Evolutionary conservation across 176 grass and related monocot species (phyloP), one percentile per base, ranked within the genome.

Genomic region (Metroxylon sagu): DNA sequence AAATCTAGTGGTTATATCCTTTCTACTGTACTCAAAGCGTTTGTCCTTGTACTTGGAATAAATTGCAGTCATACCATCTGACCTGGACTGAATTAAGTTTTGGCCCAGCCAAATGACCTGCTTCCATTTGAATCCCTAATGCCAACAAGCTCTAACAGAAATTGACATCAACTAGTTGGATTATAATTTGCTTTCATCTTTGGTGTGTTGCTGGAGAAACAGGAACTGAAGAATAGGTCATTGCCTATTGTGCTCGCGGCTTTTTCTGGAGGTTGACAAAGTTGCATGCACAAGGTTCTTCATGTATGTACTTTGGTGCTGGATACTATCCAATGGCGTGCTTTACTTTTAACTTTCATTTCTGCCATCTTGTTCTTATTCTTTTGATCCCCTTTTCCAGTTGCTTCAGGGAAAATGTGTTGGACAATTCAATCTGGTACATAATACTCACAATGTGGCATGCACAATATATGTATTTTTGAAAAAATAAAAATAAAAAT

Each of bases 271-370:
- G 87, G 93, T 53, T 89, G 84, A 71, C 85, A 87, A 54, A 81
- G 80, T 72, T 87, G 88, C 68, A 73, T 98, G 81, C 85, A 85
- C 67, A 98, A 89, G 76, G 69, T 85, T 88, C 73, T 98, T 85
- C 88, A 89, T 84, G 93, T 98, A 18, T 17, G 28, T 72, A 19
- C 16, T 19, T 18, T 29, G 26, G 15, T 28, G 21, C 48, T 71
- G 25, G 18, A 29, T 43, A 43, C 35, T 2, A 43, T 3, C 35
- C 8, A 43, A 43, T 43, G 12, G 35, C 12, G 7, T 43, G 35
- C 10, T 43, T 43, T 43, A 12, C 3, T 2, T 43, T 43, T 43
- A 14, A 43, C 10, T 14, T 43, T 43, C 10, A 10, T 43, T 43
- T 43, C 8, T 43, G 35, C 14, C 10, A 12, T 43, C 35, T 43